phyloP scores from a whole-genome alignment of 176 grass and related monocot species.

The Eleusine coracana region DNA sequence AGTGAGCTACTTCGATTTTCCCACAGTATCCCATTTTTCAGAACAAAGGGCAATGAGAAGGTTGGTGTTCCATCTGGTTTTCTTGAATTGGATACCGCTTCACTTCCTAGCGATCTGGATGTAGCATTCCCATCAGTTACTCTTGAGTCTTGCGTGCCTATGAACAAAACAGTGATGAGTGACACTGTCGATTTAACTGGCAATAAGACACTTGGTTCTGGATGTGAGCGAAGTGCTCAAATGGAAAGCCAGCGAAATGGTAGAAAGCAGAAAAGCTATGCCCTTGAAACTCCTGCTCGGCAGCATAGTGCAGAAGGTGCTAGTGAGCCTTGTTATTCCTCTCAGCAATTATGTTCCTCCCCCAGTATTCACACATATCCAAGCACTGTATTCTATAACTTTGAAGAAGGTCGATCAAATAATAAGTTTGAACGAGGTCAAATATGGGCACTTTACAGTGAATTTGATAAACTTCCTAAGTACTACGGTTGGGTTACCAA shows the following conservation, averaged over 20 bases:
- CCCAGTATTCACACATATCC: constrained; percentile 43
- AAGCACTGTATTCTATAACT: constrained; percentile 58
- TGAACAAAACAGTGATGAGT: not conserved
- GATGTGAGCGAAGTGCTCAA: constrained; percentile 24
- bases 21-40: constrained; percentile 63
- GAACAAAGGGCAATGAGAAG: constrained; percentile 62
- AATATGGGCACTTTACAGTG: constrained; percentile 81
- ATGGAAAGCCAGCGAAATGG: constrained; percentile 25
- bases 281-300: constrained; percentile 23
- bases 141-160: constrained; percentile 42
- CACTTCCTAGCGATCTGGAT: constrained; percentile 65
- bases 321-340: constrained; percentile 5
- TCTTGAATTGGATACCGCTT: constrained; percentile 74
- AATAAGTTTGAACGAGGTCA: constrained; percentile 59
- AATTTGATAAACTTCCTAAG: constrained; percentile 71
- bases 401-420: constrained; percentile 51
- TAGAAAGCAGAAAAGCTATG: constrained; percentile 34
- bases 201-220: not conserved
- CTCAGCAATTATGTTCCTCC: constrained; percentile 18
- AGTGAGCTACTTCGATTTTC: constrained; percentile 72
- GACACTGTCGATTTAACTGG: constrained; percentile 11
- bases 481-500: constrained; percentile 64
- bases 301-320: not conserved
- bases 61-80: constrained; percentile 51
- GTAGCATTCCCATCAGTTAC: constrained; percentile 52